Evolutionary conservation across 805 yeast genomes (phyloP).

Genomic region (Tetrapisispora fleetii): DNA sequence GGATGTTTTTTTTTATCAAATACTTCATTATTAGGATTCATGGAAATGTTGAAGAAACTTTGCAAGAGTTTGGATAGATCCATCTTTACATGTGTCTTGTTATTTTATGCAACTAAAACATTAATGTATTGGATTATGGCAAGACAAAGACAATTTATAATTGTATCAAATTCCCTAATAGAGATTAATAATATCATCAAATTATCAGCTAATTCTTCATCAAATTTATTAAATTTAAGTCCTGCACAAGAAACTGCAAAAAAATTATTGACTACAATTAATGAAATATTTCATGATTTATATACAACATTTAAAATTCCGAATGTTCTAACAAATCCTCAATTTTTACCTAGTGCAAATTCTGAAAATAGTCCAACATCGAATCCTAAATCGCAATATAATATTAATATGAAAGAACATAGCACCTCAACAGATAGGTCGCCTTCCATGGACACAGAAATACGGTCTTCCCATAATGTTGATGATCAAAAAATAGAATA

Average conservation of each 20-base stretch:
- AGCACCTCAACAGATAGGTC: background rate
- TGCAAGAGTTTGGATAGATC: conserved; percentile 33
- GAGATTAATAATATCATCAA: background rate
- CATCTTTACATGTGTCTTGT: conserved; percentile 37
- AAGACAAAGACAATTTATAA: conserved; percentile 37
- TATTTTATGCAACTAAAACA: conserved; percentile 38
- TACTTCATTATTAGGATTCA: conserved; percentile 28
- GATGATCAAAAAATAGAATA: background rate
- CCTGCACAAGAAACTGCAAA: background rate
- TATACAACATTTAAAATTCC: conserved; percentile 19
- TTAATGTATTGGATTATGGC: conserved; percentile 42
- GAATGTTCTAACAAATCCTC: conserved; percentile 8
- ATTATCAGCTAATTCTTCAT: background rate
- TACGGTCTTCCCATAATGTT: background rate
- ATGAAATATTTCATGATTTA: conserved; percentile 18
- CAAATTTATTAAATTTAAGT: background rate
- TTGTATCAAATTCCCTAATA: conserved; percentile 7
- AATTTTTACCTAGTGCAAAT: background rate
- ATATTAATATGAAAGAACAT: background rate
- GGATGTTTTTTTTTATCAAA: conserved; percentile 35
- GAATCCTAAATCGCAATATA: background rate
- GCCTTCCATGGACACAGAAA: background rate
- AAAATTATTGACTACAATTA: background rate
- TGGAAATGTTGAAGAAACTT: conserved; percentile 33
- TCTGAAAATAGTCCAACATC: background rate